Conservation (phyloP, 768 basidiomycete species). For the Hortiboletus campestris region DNA sequence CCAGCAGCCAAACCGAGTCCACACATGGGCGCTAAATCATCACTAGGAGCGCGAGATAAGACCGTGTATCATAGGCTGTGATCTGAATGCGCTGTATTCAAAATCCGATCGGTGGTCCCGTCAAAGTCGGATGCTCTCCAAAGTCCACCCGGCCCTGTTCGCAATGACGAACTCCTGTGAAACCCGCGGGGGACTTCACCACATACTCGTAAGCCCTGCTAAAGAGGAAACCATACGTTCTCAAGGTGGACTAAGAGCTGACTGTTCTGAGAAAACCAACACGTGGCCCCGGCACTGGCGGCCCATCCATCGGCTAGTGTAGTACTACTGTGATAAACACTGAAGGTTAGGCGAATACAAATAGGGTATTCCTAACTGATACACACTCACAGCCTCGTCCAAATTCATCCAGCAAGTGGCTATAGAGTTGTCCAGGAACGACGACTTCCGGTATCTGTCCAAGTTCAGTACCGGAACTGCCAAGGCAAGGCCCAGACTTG, state of each 20-base stretch:
- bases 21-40: not conserved
- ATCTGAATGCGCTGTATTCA: constrained; percentile 3
- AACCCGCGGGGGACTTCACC: constrained; percentile 21
- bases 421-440: not conserved
- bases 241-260: constrained; percentile 14
- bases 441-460: not conserved
- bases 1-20: not conserved
- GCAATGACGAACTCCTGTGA: constrained; percentile 20
- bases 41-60: constrained; percentile 13
- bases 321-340: not conserved
- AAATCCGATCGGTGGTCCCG: not conserved
- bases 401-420: not conserved
- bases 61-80: constrained; percentile 2
- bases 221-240: constrained; percentile 13
- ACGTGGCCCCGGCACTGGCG: constrained; percentile 13
- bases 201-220: constrained; percentile 10
- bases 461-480: not conserved
- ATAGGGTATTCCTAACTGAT: constrained; percentile 3
- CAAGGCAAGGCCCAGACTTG: not conserved
- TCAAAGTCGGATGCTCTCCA: not conserved
- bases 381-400: constrained; percentile 14
- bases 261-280: constrained; percentile 16
- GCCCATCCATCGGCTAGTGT: not conserved
- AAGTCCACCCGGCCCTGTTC: constrained; percentile 9
- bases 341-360: constrained; percentile 24